Percentiles rank a stretch among this genome's conserved stretches.
phyloP scores from a whole-genome alignment of 129 eudicot genomes.

The Lactuca sativa region DNA sequence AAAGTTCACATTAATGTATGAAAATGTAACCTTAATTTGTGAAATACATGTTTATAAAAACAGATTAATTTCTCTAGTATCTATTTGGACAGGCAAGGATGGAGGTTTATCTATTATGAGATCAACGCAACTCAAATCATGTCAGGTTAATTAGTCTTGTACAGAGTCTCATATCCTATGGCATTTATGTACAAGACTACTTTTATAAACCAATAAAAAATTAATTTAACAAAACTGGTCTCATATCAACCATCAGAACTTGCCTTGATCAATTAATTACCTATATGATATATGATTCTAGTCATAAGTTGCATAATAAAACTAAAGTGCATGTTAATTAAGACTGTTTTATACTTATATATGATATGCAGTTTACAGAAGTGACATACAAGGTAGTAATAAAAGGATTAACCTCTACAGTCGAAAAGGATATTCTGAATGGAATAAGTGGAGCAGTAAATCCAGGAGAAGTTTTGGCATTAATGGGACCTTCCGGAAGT shows the following conservation, averaged over 20 bases:
- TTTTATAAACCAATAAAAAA: slow-evolving; percentile 19
- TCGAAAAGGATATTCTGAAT: slow-evolving; percentile 67
- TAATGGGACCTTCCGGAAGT: slow-evolving; percentile 98
- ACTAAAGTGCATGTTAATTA: background rate
- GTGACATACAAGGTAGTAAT: slow-evolving; percentile 69
- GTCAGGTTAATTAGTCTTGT: slow-evolving; percentile 75
- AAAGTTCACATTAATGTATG: background rate
- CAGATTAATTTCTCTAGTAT: slow-evolving; percentile 41
- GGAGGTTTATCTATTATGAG: slow-evolving; percentile 48
- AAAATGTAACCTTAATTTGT: slow-evolving; percentile 18
- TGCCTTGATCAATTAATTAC: background rate
- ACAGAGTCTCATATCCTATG: slow-evolving; percentile 57
- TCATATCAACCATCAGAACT: slow-evolving; percentile 3
- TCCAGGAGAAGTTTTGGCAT: slow-evolving; percentile 93
- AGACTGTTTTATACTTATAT: background rate
- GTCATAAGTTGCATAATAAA: background rate
- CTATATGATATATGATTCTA: background rate
- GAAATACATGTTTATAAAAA: slow-evolving; percentile 24
- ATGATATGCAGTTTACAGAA: slow-evolving; percentile 78
- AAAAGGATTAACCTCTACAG: slow-evolving; percentile 64
- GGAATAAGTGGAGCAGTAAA: slow-evolving; percentile 78
- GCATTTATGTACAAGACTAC: slow-evolving; percentile 64
- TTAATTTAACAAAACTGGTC: slow-evolving; percentile 2
- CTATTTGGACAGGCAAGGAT: slow-evolving; percentile 57
- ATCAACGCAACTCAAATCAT: slow-evolving; percentile 47